Evolutionary conservation across 73 alveolate genomes (phyloP), one percentile per base, ranked within the genome.

Genomic region (Paramecium sonneborni): DNA sequence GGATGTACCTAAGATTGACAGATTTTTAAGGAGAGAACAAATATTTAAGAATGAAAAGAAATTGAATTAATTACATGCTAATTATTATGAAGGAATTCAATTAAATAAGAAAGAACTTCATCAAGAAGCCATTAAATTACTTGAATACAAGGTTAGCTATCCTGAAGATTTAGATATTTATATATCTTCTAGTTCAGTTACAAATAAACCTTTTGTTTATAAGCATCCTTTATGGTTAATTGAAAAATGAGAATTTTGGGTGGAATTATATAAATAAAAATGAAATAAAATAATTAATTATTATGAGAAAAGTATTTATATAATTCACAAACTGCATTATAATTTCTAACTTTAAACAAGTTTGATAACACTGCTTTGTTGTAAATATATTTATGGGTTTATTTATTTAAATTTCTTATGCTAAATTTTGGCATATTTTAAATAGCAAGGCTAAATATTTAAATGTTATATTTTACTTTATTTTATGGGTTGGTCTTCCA

Each of bases 301-400:
- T 52, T 4, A 52, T 52, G 68, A 52, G 68, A 52, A 52, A 52
- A 52, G 68, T 52, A 52, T 52, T 46, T n/a, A 52, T 38, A 35
- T 35, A 72, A 72, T 30, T 72, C 86, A 72, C 86, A 72, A 35
- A 72, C 35, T 79, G 90, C 69, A 44, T 34, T 79, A 44, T 79
- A 37, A 46, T 79, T 44, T 79, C n/a, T 79, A 79, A 46, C 74
- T 79, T 79, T 79, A 79, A 46, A 79, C 24, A 24, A 79, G 90
- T 79, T 79, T 9, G 21, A 79, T 79, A 79, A 79, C 76, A 23
- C 56, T 43, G 14, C 76, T 79, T 34, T 39, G 18, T 79, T 79
- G 90, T 12, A 43, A 39, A 46, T 79, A 79, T 44, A 44, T 79
- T 79, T 79, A 46, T 30, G 90, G 90, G 14, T 44, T 79, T 41